Evolutionary conservation across 129 eudicot genomes (phyloP), one percentile per base, ranked within the genome.

Genomic region (Centaurea solstitialis): DNA sequence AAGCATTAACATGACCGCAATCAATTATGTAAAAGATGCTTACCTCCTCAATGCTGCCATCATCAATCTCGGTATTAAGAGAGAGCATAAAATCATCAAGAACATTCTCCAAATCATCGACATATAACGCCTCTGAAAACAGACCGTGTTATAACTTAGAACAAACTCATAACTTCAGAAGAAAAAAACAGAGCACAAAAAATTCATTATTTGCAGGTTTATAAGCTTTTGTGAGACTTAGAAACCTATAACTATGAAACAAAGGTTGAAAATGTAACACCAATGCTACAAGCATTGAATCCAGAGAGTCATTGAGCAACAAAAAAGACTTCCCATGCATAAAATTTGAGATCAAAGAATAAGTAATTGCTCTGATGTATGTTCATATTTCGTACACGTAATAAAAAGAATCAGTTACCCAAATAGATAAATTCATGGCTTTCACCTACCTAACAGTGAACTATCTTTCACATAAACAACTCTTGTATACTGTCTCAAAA

Each of bases 21-120:
- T 7, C 13, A 17, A n/a, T 30, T 22, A 45, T 17, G 2, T 26
- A 65, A 12, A 59, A 57, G 28, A 17, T 22, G 15, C 41, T 53
- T 84, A 90, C 97, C 96, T 91, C 96, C 84, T 89, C 94, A 74
- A 93, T 84, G 87, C 98, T 93, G 72, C 98, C 98, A 79, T 93
- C 98, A 15, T 65, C 92, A n/a, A 89, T 81, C 84, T 84, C 91
- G 15, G 94, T 91, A 72, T 86, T 84, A 20, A 94, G 88, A 47
- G 97, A 86, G 35, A 80, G 83, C 98, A 94, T 86, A 76, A 89
- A 89, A 21, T 91, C 97, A 57, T 88, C 88, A 71, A 93, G 97
- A 72, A 89, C 77, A 43, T 87, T 76, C 86, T 93, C 98, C 76
- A 93, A 73, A 33, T 93, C 94, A 40, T 93, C 98, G 17, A 89